These are phyloP conservation scores for Phlebopus sp. DNA, from an alignment of 1,284 basidiomycete genomes.

Conservation along the genomic window DNA sequence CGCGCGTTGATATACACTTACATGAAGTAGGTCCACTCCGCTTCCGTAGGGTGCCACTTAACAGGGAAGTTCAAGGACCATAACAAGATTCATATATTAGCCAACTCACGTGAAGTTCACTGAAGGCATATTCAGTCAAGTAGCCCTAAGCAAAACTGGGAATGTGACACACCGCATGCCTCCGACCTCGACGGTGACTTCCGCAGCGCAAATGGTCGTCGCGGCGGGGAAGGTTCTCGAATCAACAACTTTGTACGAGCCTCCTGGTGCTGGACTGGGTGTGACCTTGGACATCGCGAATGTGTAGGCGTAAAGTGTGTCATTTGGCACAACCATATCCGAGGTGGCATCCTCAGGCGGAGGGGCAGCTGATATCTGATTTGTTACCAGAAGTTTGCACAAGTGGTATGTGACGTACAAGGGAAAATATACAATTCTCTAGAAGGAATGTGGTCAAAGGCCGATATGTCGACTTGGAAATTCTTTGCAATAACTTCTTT, in stretches of 20 bases:
- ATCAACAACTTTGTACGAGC: conserved; percentile 61
- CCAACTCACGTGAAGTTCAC: conserved; percentile 52
- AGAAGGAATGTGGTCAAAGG: conserved; percentile 48
- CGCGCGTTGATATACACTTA: conserved; percentile 8
- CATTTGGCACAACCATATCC: conserved; percentile 43
- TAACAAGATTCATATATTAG: not conserved
- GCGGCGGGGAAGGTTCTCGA: conserved; percentile 53
- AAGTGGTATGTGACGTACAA: conserved; percentile 20
- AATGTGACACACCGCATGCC: conserved; percentile 48
- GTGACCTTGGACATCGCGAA: conserved; percentile 49
- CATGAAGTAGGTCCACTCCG: conserved; percentile 43
- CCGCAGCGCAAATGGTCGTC: conserved; percentile 53
- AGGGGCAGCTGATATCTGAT: conserved; percentile 31
- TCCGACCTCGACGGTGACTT: conserved; percentile 56
- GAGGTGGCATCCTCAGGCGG: conserved; percentile 38
- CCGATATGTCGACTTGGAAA: conserved; percentile 39
- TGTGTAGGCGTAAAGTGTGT: conserved; percentile 47
- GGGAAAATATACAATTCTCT: conserved; percentile 57
- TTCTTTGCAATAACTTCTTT: conserved; percentile 56
- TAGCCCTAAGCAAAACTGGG: not conserved
- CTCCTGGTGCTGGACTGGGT: conserved; percentile 45
- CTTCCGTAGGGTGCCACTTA: conserved; percentile 51
- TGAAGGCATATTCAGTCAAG: conserved; percentile 14
- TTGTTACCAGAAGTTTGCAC: conserved; percentile 4
- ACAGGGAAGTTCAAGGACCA: not conserved